Base-by-base conservation (phyloP, 208 protist genomes). In the Leishmania major region DNA sequence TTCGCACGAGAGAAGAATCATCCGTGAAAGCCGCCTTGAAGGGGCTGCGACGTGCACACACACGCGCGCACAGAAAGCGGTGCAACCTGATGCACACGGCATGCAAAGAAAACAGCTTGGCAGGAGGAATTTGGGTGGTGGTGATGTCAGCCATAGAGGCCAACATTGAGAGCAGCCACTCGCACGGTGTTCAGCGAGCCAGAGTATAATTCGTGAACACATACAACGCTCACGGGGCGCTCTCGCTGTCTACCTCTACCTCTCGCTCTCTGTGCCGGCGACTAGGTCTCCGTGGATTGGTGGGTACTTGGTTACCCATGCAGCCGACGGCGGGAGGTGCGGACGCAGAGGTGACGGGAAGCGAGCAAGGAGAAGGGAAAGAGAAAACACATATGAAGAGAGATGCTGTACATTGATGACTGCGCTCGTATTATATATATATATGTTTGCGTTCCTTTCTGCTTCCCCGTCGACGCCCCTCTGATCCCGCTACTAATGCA, bases 401-500 rank as follows among this genome's bases (percentile, higher is more conserved):
- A 77, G 6, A 45, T 77, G 40, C 35, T 77, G 72, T 77, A 77
- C 72, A 77, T 77, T 55, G 69, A 35, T 8, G 25, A 6, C 45
- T 11, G 25, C 28, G 35, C 43, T 35, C 25, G 6, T 55, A 4
- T 55, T 64, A 13, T n/a, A 31, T 64, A 0, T n/a, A 17, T 13
- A 17, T 37, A 4, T n/a, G 7, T 49, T 15, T 10, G 15, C 43
- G 4, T 40, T 22, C 40, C 25, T 45, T 53, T 22, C 25, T 22
- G 8, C 45, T 22, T 19, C 69, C 10, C 51, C n/a, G 8, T 49
- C 45, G 8, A 6, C 7, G 45, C 11, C 40, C 22, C n/a, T 72
- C 6, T n/a, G 69, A 31, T 55, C 45, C 40, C 43, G 3, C 43
- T 5, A 53, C 7, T 35, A 45, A 19, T 47, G 37, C 45, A 17